These are phyloP conservation scores for Hemileccinum rubropunctum DNA, from an alignment of 768 basidiomycete species.

Conservation along the genomic window DNA sequence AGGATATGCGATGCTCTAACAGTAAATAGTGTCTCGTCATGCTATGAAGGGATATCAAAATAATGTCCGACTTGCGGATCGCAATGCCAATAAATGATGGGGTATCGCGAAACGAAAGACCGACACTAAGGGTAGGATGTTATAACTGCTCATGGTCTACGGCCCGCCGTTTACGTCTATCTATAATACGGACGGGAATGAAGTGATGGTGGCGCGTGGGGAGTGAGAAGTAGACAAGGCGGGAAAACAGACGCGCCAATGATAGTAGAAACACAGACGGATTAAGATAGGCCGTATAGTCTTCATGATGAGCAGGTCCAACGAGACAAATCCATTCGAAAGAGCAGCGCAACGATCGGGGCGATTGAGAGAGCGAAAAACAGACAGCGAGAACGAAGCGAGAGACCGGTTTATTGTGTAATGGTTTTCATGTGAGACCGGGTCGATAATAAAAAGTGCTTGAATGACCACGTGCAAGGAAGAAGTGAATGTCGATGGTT, in stretches of 20 bases:
- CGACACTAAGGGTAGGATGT: conserved; percentile 39
- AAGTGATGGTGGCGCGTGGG: conserved; percentile 26
- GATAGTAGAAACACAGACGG: conserved; percentile 39
- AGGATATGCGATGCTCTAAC: conserved; percentile 66
- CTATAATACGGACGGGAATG: conserved; percentile 33
- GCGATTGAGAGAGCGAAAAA: conserved; percentile 33
- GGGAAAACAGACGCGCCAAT: conserved; percentile 28
- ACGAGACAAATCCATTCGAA: conserved; percentile 56
- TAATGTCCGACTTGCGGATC: conserved; percentile 48
- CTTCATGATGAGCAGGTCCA: conserved; percentile 48
- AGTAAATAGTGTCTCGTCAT: conserved; percentile 62
- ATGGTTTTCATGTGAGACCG: conserved; percentile 24
- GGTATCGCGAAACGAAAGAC: conserved; percentile 55
- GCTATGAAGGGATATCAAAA: conserved; percentile 35
- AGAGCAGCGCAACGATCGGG: conserved; percentile 63
- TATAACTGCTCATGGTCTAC: conserved; percentile 45
- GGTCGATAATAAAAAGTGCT: conserved; percentile 15
- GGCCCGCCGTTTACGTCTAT: conserved; percentile 45
- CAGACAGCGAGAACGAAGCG: conserved; percentile 20
- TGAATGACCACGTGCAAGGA: conserved; percentile 9
- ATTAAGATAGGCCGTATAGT: conserved; percentile 42
- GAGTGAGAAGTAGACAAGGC: conserved; percentile 5
- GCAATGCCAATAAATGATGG: conserved; percentile 42
- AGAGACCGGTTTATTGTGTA: conserved; percentile 17
- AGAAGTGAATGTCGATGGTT: conserved; percentile 9